phyloP scores from a whole-genome alignment of 129 eudicot genomes.

The Ambrosia trifida region DNA sequence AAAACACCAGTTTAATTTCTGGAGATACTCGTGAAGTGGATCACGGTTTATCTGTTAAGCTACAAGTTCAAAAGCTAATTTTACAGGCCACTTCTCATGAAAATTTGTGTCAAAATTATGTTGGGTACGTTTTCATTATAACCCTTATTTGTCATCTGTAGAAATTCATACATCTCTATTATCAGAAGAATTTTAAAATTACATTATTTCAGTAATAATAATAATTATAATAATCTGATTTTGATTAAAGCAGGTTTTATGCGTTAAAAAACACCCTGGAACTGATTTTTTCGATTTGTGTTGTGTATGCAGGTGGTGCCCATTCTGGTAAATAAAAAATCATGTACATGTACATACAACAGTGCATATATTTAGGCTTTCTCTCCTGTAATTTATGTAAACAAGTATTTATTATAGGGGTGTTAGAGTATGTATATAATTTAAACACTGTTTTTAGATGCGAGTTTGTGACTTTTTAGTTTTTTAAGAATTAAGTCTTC shows the following conservation, averaged over 20 bases:
- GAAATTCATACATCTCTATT: neutral
- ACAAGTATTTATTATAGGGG: slow-evolving; percentile 17
- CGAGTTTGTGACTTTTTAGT: neutral
- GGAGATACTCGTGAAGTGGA: slow-evolving; percentile 88
- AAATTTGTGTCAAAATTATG: slow-evolving; percentile 94
- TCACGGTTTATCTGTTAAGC: slow-evolving; percentile 84
- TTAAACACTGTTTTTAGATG: neutral
- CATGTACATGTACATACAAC: slow-evolving; percentile 20
- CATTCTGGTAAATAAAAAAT: slow-evolving; percentile 35
- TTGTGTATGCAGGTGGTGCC: slow-evolving; percentile 46
- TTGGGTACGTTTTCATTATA: slow-evolving; percentile 62
- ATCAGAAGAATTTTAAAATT: neutral
- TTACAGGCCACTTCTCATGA: slow-evolving; percentile 91
- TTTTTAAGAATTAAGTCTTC: neutral
- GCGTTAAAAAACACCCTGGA: neutral
- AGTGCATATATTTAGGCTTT: slow-evolving; percentile 33
- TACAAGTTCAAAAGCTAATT: slow-evolving; percentile 92
- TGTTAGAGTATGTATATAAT: slow-evolving; percentile 10
- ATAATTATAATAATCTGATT: neutral
- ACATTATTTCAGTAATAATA: neutral
- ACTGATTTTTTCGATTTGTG: neutral
- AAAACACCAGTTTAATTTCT: slow-evolving; percentile 47
- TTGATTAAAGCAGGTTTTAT: neutral
- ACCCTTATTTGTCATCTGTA: neutral
- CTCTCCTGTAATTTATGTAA: slow-evolving; percentile 32